Evolutionary conservation across 2,329 filamentous ascomycete species (phyloP).

Genomic region (Chrysosporium keratinophilum): DNA sequence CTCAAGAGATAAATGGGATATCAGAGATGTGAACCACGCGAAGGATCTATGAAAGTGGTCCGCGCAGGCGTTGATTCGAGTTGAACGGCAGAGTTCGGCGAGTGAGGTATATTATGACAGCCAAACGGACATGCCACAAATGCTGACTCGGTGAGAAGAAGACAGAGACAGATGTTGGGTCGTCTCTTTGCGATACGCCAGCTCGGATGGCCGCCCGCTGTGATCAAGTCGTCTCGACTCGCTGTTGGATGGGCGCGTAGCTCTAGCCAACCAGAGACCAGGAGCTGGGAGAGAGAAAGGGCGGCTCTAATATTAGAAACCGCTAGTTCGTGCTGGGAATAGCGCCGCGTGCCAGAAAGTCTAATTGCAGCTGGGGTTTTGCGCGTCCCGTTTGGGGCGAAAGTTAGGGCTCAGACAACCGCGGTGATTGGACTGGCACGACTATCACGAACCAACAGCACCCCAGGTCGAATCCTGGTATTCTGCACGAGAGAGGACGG

Average conservation of each 20-base stretch:
- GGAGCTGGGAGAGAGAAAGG: background rate
- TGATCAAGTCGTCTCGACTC: background rate
- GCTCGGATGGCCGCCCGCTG: background rate
- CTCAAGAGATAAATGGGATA: background rate
- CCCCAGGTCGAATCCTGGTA: background rate
- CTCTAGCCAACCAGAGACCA: slow-evolving; percentile 7
- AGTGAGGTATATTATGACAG: background rate
- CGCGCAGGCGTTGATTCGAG: background rate
- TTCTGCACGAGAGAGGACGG: background rate
- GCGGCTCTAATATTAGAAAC: slow-evolving; percentile 14
- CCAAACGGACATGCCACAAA: background rate
- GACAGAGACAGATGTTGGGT: slow-evolving; percentile 4
- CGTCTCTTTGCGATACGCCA: background rate
- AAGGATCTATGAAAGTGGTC: background rate
- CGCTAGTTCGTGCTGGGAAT: slow-evolving; percentile 14
- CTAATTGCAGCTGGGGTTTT: background rate
- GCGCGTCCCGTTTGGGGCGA: slow-evolving; percentile 10
- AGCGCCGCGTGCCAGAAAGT: slow-evolving; percentile 3
- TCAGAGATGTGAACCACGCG: background rate
- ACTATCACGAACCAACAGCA: background rate
- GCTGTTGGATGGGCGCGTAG: slow-evolving; percentile 14
- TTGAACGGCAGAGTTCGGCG: background rate
- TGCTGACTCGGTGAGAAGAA: background rate
- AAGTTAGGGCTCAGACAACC: slow-evolving; percentile 9
- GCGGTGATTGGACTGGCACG: slow-evolving; percentile 10